Evolutionary conservation across 2,329 filamentous ascomycete genomes (phyloP).

Genomic region (Didymella segeticola): DNA sequence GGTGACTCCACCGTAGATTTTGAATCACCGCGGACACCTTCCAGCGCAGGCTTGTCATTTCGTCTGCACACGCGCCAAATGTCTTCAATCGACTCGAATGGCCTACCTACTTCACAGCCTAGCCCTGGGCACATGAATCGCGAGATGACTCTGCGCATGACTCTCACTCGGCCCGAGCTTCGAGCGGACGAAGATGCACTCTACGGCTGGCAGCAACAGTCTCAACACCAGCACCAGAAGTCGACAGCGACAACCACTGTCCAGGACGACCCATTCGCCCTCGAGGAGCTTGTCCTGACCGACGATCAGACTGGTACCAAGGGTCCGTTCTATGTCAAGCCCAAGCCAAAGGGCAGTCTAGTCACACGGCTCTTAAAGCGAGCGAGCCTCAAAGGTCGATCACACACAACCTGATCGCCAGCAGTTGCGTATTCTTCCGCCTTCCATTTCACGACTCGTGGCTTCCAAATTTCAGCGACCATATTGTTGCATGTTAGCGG

Average conservation of each 20-base stretch:
- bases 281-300: slow-evolving; percentile 59
- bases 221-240: slow-evolving; percentile 8
- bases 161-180: slow-evolving; percentile 86
- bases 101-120: slow-evolving; percentile 32
- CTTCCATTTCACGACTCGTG: slow-evolving; percentile 6
- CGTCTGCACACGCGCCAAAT: slow-evolving; percentile 39
- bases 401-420: slow-evolving; percentile 7
- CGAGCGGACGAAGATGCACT: slow-evolving; percentile 75
- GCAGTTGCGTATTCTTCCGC: not conserved
- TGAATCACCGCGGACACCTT: slow-evolving; percentile 48
- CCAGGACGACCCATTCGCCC: slow-evolving; percentile 60
- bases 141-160: slow-evolving; percentile 97
- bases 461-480: slow-evolving; percentile 6
- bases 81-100: slow-evolving; percentile 42
- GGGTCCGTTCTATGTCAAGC: slow-evolving; percentile 55
- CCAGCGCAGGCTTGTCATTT: slow-evolving; percentile 44
- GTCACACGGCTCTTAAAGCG: slow-evolving; percentile 48
- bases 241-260: slow-evolving; percentile 23
- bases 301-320: slow-evolving; percentile 56
- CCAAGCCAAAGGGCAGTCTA: slow-evolving; percentile 42
- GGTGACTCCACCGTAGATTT: slow-evolving; percentile 43
- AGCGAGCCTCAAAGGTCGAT: slow-evolving; percentile 43
- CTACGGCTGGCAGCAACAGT: slow-evolving; percentile 67
- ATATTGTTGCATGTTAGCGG: slow-evolving; percentile 35
- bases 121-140: slow-evolving; percentile 57